phyloP scores from a whole-genome alignment of 306 rosid genomes.

The Vachellia collinsii region DNA sequence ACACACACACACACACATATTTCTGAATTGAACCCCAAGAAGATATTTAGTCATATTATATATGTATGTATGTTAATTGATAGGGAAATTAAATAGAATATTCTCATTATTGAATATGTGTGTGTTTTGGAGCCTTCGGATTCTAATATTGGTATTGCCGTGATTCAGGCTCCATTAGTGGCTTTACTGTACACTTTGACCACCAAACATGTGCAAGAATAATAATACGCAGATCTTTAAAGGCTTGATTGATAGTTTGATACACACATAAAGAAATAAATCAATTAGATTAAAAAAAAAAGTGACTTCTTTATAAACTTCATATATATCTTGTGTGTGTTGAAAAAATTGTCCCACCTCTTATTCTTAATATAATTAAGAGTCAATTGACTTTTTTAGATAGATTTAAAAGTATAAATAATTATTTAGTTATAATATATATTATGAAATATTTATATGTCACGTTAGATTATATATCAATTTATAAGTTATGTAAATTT shows the following conservation, averaged over 20 bases:
- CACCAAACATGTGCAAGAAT: conserved; percentile 2
- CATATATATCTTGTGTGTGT: background rate
- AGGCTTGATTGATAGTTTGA: background rate
- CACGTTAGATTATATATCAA: no score
- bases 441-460: no score
- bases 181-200: conserved; percentile 2
- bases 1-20: no score
- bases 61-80: background rate
- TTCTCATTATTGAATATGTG: background rate
- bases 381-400: no score
- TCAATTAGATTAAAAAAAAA: background rate
- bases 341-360: no score
- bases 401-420: no score
- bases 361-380: no score
- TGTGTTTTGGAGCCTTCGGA: background rate
- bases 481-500: no score
- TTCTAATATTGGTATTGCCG: background rate
- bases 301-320: no score
- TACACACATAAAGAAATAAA: background rate
- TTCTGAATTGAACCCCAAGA: no score
- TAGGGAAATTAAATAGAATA: conserved; percentile 8
- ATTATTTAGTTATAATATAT: no score
- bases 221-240: background rate
- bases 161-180: conserved; percentile 1
- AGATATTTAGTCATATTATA: no score